These are phyloP conservation scores for Penicillium ochrochloron DNA, from an alignment of 495 filamentous ascomycete genomes.

Conservation along the genomic window DNA sequence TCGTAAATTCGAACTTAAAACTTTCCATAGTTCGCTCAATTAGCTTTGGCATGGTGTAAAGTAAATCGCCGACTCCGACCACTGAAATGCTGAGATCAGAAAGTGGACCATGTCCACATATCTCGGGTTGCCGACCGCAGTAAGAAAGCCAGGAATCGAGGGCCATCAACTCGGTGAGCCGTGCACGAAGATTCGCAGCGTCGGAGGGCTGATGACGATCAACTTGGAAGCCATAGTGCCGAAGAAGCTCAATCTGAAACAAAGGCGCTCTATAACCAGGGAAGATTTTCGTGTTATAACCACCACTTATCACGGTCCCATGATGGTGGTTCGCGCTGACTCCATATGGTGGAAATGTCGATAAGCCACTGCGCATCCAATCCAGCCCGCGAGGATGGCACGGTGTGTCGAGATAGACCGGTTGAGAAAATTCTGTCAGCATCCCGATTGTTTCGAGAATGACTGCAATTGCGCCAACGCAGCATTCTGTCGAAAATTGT, in stretches of 20 bases:
- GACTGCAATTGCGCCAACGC: constrained; percentile 12
- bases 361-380: constrained; percentile 9
- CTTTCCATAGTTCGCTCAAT: constrained; percentile 13
- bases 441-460: constrained; percentile 9
- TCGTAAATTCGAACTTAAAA: constrained; percentile 11
- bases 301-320: constrained; percentile 12
- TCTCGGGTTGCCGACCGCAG: constrained; percentile 15
- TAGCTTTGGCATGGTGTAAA: constrained; percentile 12
- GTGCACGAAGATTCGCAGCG: constrained; percentile 10
- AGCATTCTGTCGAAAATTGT: constrained; percentile 10
- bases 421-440: constrained; percentile 8
- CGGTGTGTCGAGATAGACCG: constrained; percentile 5
- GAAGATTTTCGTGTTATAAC: constrained; percentile 5
- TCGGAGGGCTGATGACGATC: constrained; percentile 8
- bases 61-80: constrained; percentile 7
- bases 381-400: constrained; percentile 10
- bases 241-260: constrained; percentile 13
- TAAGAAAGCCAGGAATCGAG: constrained; percentile 16
- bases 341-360: constrained; percentile 15
- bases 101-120: constrained; percentile 3
- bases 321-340: constrained; percentile 15
- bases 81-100: not conserved
- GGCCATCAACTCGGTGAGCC: constrained; percentile 14
- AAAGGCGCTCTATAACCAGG: constrained; percentile 10
- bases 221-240: constrained; percentile 15